phyloP scores from a whole-genome alignment of 2,329 filamentous ascomycete species.

The Rachicladosporium sp. region DNA sequence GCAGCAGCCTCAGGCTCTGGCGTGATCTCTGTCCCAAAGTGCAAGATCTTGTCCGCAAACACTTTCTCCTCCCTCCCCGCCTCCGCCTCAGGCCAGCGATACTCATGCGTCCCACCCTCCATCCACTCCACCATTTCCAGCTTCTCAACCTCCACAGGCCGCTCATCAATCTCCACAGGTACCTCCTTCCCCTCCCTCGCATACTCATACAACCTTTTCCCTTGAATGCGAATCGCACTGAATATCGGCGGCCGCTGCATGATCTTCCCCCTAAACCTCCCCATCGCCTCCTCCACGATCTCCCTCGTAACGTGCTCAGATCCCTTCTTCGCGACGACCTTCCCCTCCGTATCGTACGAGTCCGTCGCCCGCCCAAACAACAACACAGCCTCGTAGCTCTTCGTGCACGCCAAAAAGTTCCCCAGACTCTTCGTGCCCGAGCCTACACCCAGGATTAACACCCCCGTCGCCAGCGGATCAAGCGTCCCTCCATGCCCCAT shows the following conservation, averaged over 20 bases:
- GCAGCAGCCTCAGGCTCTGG: slow-evolving; percentile 5
- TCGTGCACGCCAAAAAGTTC: slow-evolving; percentile 75
- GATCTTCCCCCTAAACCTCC: slow-evolving; percentile 65
- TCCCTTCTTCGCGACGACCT: slow-evolving; percentile 60
- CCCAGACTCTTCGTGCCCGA: slow-evolving; percentile 73
- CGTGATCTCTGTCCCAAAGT: slow-evolving; percentile 24
- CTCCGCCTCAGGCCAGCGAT: slow-evolving; percentile 68
- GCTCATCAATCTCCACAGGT: slow-evolving; percentile 69
- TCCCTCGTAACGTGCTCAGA: slow-evolving; percentile 74
- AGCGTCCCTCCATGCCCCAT: slow-evolving; percentile 93
- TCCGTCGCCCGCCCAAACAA: slow-evolving; percentile 89
- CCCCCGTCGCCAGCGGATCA: slow-evolving; percentile 85
- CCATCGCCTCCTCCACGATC: slow-evolving; percentile 63
- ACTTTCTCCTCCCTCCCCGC: slow-evolving; percentile 62
- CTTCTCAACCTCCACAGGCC: slow-evolving; percentile 65
- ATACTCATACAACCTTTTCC: slow-evolving; percentile 92
- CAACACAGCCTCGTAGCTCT: slow-evolving; percentile 81
- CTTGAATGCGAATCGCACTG: slow-evolving; percentile 83
- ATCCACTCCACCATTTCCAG: slow-evolving; percentile 73
- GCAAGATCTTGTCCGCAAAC: slow-evolving; percentile 56
- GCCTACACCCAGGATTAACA: slow-evolving; percentile 80
- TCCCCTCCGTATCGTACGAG: slow-evolving; percentile 78
- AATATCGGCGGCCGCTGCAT: slow-evolving; percentile 87
- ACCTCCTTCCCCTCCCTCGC: slow-evolving; percentile 79
- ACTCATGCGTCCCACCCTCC: slow-evolving; percentile 68